Percentiles rank a stretch among this genome's conserved stretches.
Conservation (phyloP, 2,329 filamentous ascomycete species). For the Trichoderma sp. region DNA sequence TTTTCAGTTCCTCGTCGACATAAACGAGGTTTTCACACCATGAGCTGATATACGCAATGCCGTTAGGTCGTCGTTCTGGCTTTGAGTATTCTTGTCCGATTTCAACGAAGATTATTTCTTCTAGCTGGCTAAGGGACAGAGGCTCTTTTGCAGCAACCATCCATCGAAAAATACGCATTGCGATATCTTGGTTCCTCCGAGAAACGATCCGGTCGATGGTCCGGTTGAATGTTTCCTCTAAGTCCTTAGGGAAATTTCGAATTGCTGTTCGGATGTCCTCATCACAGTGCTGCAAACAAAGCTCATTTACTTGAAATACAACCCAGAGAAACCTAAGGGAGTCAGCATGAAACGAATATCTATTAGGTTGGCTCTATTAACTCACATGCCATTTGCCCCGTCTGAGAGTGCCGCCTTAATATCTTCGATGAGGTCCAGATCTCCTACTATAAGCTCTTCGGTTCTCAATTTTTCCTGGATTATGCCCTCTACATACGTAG, state of each 20-base stretch:
- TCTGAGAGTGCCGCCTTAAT: conserved; percentile 30
- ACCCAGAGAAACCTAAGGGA: conserved; percentile 46
- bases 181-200: background rate
- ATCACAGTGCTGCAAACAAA: conserved; percentile 32
- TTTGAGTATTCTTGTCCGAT: conserved; percentile 28
- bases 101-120: conserved; percentile 38
- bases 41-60: conserved; percentile 28
- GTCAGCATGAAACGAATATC: no score
- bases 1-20: conserved; percentile 31
- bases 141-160: conserved; percentile 33
- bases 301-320: conserved; percentile 36
- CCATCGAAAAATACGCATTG: conserved; percentile 26
- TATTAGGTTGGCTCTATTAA: no score
- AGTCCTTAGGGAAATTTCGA: conserved; percentile 17
- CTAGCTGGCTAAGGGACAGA: conserved; percentile 37
- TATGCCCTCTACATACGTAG: conserved; percentile 18
- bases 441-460: conserved; percentile 23
- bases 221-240: conserved; percentile 23
- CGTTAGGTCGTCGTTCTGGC: conserved; percentile 28
- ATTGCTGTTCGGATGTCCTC: conserved; percentile 22
- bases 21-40: conserved; percentile 37
- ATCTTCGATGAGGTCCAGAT: conserved; percentile 25
- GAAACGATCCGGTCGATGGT: conserved; percentile 20
- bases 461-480: conserved; percentile 13
- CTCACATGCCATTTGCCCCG: conserved; percentile 38